Conservation (phyloP, 495 filamentous ascomycete species). For the Neurospora tetrasperma region DNA sequence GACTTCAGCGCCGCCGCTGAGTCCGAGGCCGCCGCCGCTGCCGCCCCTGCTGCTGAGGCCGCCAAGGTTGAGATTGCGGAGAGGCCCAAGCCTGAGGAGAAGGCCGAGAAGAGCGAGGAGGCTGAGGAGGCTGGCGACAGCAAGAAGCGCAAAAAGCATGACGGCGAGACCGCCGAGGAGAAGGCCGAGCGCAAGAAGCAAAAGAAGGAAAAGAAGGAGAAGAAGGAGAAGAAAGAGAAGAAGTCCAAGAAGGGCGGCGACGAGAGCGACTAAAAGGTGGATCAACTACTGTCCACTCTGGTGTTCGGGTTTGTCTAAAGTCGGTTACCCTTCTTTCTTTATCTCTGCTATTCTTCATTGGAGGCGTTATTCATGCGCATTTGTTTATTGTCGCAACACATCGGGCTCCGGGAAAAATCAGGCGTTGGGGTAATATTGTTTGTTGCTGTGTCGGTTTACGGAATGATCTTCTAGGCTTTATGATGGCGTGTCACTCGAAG, state of each 20-base stretch:
- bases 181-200: slow-evolving; percentile 63
- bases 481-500: background rate
- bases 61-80: slow-evolving; percentile 12
- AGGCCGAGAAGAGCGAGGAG: slow-evolving; percentile 26
- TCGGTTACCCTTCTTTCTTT: background rate
- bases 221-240: slow-evolving; percentile 45
- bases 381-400: background rate
- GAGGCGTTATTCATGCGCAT: background rate
- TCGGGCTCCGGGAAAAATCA: background rate
- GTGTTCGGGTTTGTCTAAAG: background rate
- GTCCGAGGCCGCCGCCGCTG: slow-evolving; percentile 23
- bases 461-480: background rate
- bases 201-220: slow-evolving; percentile 64
- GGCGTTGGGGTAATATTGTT: background rate
- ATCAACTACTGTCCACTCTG: background rate
- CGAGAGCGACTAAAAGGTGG: slow-evolving; percentile 25
- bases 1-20: slow-evolving; percentile 55
- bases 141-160: slow-evolving; percentile 78
- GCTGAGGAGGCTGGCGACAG: slow-evolving; percentile 24
- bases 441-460: background rate
- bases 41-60: slow-evolving; percentile 23
- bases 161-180: slow-evolving; percentile 69
- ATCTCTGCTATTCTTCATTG: background rate
- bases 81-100: slow-evolving; percentile 27
- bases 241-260: slow-evolving; percentile 46